These are phyloP conservation scores for Trametes elegans DNA, from an alignment of 768 basidiomycete genomes.

Conservation along the genomic window DNA sequence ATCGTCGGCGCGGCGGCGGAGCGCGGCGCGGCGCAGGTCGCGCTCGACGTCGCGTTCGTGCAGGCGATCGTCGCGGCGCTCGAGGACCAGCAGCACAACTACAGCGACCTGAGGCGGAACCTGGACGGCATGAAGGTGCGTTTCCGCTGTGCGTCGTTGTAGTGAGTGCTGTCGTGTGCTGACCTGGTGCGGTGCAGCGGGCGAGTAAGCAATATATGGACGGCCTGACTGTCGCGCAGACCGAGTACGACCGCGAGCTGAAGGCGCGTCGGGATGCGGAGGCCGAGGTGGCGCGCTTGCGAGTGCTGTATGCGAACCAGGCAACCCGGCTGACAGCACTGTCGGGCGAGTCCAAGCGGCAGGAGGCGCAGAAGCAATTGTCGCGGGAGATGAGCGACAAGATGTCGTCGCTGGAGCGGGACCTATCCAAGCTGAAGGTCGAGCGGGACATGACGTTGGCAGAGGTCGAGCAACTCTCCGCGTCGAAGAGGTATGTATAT, in stretches of 20 bases:
- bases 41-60: conserved; percentile 71
- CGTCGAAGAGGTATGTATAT: conserved; percentile 60
- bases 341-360: conserved; percentile 71
- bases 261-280: conserved; percentile 88
- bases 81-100: conserved; percentile 61
- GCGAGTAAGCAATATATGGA: conserved; percentile 91
- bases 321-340: conserved; percentile 84
- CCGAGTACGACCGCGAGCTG: conserved; percentile 91
- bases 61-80: conserved; percentile 67
- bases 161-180: not conserved
- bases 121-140: conserved; percentile 87
- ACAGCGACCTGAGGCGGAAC: conserved; percentile 63
- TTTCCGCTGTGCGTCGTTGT: not conserved
- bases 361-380: conserved; percentile 73
- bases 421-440: conserved; percentile 82
- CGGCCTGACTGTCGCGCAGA: conserved; percentile 88
- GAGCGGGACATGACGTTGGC: conserved; percentile 91
- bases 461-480: conserved; percentile 88
- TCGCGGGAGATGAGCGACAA: conserved; percentile 76
- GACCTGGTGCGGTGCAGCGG: conserved; percentile 50
- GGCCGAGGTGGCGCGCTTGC: conserved; percentile 83
- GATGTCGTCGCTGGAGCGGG: conserved; percentile 76
- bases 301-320: conserved; percentile 86
- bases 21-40: conserved; percentile 57
- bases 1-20: conserved; percentile 58